Conservation (phyloP, 441 rosid genomes). For the Pelargonium australe region DNA sequence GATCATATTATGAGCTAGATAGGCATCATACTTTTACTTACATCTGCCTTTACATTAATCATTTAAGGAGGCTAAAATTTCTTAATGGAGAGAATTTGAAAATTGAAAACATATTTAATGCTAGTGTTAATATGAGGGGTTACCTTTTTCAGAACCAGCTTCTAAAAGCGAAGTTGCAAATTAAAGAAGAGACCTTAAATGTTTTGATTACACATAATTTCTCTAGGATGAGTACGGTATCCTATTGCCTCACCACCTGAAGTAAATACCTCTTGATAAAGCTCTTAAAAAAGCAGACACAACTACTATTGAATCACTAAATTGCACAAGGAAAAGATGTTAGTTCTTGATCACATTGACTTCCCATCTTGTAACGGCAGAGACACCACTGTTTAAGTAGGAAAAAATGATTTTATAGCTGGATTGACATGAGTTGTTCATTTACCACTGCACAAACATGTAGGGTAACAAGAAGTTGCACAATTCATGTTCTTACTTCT, state of each 20-base stretch:
- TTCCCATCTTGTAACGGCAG: too few relatives aligned
- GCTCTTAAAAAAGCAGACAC: too few relatives aligned
- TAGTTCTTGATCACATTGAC: too few relatives aligned
- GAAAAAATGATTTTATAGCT: too few relatives aligned
- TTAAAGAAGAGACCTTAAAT: neutral
- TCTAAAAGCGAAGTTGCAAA: neutral
- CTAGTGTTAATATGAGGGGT: neutral
- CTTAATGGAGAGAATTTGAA: neutral
- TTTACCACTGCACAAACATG: too few relatives aligned
- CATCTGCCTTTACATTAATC: neutral
- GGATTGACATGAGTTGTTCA: too few relatives aligned
- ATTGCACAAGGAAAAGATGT: neutral
- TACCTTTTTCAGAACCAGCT: too few relatives aligned
- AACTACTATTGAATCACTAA: too few relatives aligned
- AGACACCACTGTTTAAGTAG: too few relatives aligned
- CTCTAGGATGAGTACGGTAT: neutral
- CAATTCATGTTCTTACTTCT: too few relatives aligned
- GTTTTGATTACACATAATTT: too few relatives aligned
- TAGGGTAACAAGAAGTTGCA: too few relatives aligned
- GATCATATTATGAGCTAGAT: neutral
- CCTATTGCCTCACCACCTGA: neutral
- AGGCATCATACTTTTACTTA: neutral
- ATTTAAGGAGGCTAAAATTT: neutral
- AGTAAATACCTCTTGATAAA: neutral
- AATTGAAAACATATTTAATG: neutral